Base-by-base conservation (phyloP, 768 basidiomycete species). In the Boletus coccyginus region DNA sequence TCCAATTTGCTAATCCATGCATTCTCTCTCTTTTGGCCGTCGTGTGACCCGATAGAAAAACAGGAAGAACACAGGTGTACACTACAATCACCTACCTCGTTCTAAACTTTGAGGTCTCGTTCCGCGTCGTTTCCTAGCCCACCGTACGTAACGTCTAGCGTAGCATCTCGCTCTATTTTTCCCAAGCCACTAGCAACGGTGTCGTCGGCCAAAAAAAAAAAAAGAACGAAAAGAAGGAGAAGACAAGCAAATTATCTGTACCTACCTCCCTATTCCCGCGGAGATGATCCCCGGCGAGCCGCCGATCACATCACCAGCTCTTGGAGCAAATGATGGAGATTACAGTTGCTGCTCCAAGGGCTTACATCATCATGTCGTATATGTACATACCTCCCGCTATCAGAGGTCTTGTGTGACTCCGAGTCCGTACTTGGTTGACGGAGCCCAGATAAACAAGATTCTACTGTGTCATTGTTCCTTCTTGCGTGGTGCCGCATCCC, bases 241-340 rank as follows among this genome's bases (percentile, higher is more conserved):
- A 32, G 41, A 17, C 50, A 7, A 27, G 17, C 11, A 17, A 2
- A 17, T 35, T 13, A 13, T 36, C 9, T 7, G 8, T 3, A 36
- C 48, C 9, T 13, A 44, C 50, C 58, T 59, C 50, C 27, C 21
- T 56, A 62, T 42, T 7, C 43, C 60, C 60, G 50, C 60, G 62
- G 65, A 58, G 29, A 53, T 53, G 52, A 33, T 33, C 45, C 27
- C 63, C 45, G 56, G 21, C 42, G 52, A 27, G 33, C 43, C 39
- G 43, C 46, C 42, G 42, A 50, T 55, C 42, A 14, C 3, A 27
- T 65, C 31, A 65, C 69, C 69, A 63, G 16, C 65, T 60, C 53
- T 53, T 69, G 59, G 69, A 60, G 52, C 66, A 72, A 0, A 57
- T 38, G 27, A 5, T 27, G 27, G 27, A 27, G 27, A 27, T 27